These are phyloP conservation scores for Fagus crenata DNA, from an alignment of 306 rosid species.

Conservation along the genomic window DNA sequence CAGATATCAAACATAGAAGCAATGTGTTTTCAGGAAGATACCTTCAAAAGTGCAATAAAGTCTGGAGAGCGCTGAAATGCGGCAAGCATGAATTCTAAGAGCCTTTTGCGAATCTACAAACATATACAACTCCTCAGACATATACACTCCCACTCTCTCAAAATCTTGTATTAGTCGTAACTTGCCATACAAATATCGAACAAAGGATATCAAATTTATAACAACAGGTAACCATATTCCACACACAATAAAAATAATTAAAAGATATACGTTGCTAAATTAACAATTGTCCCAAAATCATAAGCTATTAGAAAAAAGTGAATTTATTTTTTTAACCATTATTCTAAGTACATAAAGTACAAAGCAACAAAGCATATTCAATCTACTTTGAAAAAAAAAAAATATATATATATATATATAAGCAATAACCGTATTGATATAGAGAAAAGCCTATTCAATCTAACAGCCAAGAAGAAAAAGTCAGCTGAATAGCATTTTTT, in stretches of 20 bases:
- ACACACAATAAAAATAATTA: neutral
- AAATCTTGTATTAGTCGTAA: neutral
- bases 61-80: slow-evolving; percentile 83
- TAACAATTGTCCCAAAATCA: too few relatives aligned
- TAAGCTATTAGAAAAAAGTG: too few relatives aligned
- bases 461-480: neutral
- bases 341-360: neutral
- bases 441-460: too few relatives aligned
- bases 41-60: slow-evolving; percentile 88
- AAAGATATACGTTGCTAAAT: too few relatives aligned
- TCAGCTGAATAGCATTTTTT: neutral
- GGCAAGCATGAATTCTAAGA: slow-evolving; percentile 84
- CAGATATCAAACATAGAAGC: slow-evolving; percentile 15
- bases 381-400: neutral
- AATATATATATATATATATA: too few relatives aligned
- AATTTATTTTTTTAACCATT: too few relatives aligned
- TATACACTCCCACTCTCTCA: neutral
- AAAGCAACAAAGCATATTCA: neutral
- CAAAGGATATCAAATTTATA: slow-evolving; percentile 1
- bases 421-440: too few relatives aligned
- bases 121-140: slow-evolving; percentile 14
- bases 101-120: slow-evolving; percentile 76
- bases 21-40: slow-evolving; percentile 29
- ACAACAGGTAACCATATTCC: neutral
- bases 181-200: neutral